These are phyloP conservation scores for Aspergillus sp. DNA, from an alignment of 2,329 filamentous ascomycete species.

Conservation along the genomic window DNA sequence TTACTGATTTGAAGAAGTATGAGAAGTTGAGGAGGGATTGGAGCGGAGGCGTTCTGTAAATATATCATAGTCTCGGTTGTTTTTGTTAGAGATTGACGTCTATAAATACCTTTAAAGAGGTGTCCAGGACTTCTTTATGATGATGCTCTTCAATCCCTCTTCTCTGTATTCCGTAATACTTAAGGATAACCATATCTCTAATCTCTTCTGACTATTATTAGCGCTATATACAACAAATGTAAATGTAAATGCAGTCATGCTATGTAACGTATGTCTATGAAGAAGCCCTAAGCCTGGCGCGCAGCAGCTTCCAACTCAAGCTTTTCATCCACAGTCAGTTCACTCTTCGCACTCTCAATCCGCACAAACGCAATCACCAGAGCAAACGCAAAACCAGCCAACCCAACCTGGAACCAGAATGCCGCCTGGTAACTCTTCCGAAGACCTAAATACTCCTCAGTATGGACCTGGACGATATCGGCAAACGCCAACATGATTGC, in stretches of 20 bases:
- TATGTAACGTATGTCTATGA: no score
- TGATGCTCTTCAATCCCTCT: no score
- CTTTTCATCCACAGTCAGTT: constrained; percentile 54
- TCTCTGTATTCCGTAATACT: no score
- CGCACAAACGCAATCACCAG: constrained; percentile 50
- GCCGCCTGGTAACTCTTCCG: constrained; percentile 55
- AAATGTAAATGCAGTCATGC: no score
- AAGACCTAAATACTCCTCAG: constrained; percentile 36
- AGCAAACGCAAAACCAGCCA: constrained; percentile 46
- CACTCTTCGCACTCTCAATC: constrained; percentile 51
- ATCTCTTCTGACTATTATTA: no score
- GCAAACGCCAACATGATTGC: constrained; percentile 64
- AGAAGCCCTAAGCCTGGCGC: background rate
- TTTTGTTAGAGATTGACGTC: background rate
- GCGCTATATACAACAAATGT: no score
- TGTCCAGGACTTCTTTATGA: no score
- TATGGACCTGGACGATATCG: constrained; percentile 54
- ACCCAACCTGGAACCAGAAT: constrained; percentile 58
- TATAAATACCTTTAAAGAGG: no score
- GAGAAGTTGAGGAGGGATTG: constrained; percentile 48
- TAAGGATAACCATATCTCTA: no score
- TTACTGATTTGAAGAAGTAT: constrained; percentile 53
- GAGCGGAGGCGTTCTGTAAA: constrained; percentile 31
- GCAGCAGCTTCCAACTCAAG: background rate
- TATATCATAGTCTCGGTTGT: background rate